phyloP scores from a whole-genome alignment of 2,329 filamentous ascomycete genomes.

The Cladorrhinum sp. region DNA sequence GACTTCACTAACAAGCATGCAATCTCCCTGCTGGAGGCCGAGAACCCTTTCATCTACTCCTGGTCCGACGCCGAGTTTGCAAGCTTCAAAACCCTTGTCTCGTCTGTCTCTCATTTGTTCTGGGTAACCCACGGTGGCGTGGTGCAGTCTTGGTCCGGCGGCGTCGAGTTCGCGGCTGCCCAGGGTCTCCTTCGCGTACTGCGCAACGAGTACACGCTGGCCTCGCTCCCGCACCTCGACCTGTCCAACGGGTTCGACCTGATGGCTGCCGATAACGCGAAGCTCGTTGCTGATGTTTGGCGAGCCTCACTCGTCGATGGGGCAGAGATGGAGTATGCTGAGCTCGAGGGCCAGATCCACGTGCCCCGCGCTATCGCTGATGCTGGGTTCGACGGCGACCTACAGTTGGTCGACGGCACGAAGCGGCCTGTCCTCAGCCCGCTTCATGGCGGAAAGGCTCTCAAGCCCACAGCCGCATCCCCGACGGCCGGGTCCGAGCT shows the following conservation, averaged over 20 bases:
- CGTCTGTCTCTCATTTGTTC: neutral
- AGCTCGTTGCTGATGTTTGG: neutral
- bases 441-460: neutral
- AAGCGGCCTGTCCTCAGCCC: neutral
- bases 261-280: neutral
- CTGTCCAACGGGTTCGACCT: neutral
- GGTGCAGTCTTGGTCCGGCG: conserved; percentile 1
- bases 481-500: neutral
- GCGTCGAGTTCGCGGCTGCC: conserved; percentile 3
- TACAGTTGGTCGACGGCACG: neutral
- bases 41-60: conserved; percentile 14
- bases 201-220: conserved; percentile 3
- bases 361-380: neutral
- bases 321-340: conserved; percentile 4
- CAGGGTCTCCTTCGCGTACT: neutral
- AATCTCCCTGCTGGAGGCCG: conserved; percentile 18
- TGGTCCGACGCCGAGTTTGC: conserved; percentile 4
- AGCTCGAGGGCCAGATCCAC: neutral
- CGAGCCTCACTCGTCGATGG: neutral
- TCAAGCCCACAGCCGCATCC: conserved; percentile 4
- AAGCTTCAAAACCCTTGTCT: neutral
- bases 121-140: neutral
- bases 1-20: conserved; percentile 1
- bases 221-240: neutral
- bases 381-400: neutral